phyloP scores from a whole-genome alignment of 495 filamentous ascomycete genomes.

The Letharia lupina region DNA sequence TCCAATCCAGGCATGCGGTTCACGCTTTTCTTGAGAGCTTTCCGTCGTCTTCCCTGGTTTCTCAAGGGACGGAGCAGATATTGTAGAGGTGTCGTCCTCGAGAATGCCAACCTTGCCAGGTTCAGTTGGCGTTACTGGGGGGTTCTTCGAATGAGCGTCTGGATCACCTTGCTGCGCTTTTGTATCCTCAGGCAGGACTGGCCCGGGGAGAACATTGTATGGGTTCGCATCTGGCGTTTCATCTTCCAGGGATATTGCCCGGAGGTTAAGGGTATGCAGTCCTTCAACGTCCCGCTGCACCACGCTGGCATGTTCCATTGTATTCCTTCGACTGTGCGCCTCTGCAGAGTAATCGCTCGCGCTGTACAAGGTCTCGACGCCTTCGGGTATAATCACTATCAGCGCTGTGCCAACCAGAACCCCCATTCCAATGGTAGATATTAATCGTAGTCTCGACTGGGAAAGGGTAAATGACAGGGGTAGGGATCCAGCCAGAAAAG shows the following conservation, averaged over 20 bases:
- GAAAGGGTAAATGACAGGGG: conserved; percentile 85
- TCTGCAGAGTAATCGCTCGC: conserved; percentile 38
- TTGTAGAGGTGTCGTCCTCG: conserved; percentile 13
- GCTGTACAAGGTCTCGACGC: conserved; percentile 82
- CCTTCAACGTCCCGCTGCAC: conserved; percentile 1
- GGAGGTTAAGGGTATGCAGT: background rate
- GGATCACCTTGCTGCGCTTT: conserved; percentile 8
- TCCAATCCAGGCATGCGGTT: conserved; percentile 69
- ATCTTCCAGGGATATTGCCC: conserved; percentile 9
- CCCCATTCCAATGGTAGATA: conserved; percentile 89
- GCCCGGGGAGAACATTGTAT: conserved; percentile 23
- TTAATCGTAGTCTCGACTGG: conserved; percentile 77
- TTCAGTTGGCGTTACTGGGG: conserved; percentile 25
- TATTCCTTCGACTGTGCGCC: conserved; percentile 27
- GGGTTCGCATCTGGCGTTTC: conserved; percentile 14
- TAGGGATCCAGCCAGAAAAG: conserved; percentile 88
- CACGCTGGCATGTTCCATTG: background rate
- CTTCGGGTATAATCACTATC: conserved; percentile 96
- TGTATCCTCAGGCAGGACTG: conserved; percentile 23
- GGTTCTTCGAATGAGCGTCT: conserved; percentile 10
- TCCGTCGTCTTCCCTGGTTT: conserved; percentile 1
- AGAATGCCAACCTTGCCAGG: conserved; percentile 25
- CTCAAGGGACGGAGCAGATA: conserved; percentile 17
- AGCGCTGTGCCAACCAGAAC: conserved; percentile 90
- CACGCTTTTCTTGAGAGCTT: conserved; percentile 29